phyloP scores from a whole-genome alignment of 768 basidiomycete genomes.

The Ephemerocybe angulata region DNA sequence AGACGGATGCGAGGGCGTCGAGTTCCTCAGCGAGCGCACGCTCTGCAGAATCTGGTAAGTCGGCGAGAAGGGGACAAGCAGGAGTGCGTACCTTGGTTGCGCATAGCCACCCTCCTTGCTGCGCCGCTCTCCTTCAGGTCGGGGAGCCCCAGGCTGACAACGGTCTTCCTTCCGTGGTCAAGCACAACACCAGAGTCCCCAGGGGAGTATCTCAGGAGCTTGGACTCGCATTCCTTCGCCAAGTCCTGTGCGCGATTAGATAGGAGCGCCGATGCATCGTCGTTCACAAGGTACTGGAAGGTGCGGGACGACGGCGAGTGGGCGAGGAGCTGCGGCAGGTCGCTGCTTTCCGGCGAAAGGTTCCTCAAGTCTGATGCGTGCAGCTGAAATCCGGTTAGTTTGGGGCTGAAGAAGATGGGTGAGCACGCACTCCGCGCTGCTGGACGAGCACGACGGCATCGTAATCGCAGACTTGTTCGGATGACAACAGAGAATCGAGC shows the following conservation, averaged over 20 bases:
- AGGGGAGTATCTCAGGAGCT: slow-evolving; percentile 39
- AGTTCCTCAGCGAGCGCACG: slow-evolving; percentile 47
- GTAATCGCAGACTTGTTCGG: slow-evolving; percentile 52
- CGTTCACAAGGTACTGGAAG: slow-evolving; percentile 53
- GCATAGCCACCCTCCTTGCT: slow-evolving; percentile 45
- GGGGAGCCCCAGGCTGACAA: slow-evolving; percentile 57
- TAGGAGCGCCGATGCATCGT: slow-evolving; percentile 33
- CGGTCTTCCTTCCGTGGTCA: slow-evolving; percentile 43
- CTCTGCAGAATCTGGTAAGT: slow-evolving; percentile 30
- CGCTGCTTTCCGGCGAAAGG: slow-evolving; percentile 39
- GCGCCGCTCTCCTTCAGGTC: slow-evolving; percentile 39
- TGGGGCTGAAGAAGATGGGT: not conserved
- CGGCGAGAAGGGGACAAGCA: not conserved
- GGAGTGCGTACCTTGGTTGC: slow-evolving; percentile 50
- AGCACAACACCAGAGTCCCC: slow-evolving; percentile 34
- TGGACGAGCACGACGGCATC: slow-evolving; percentile 67
- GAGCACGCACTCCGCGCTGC: slow-evolving; percentile 63
- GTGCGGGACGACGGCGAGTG: slow-evolving; percentile 55
- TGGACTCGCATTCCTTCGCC: slow-evolving; percentile 47
- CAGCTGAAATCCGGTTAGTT: slow-evolving; percentile 38
- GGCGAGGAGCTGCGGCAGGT: slow-evolving; percentile 44
- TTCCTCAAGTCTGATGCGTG: slow-evolving; percentile 74
- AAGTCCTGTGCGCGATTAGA: slow-evolving; percentile 36
- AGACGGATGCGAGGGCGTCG: slow-evolving; percentile 40
- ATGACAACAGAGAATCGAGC: slow-evolving; percentile 41